Evolutionary conservation across 768 basidiomycete species (phyloP), one percentile per base, ranked within the genome.

Genomic region (Kondoa malvinella): DNA sequence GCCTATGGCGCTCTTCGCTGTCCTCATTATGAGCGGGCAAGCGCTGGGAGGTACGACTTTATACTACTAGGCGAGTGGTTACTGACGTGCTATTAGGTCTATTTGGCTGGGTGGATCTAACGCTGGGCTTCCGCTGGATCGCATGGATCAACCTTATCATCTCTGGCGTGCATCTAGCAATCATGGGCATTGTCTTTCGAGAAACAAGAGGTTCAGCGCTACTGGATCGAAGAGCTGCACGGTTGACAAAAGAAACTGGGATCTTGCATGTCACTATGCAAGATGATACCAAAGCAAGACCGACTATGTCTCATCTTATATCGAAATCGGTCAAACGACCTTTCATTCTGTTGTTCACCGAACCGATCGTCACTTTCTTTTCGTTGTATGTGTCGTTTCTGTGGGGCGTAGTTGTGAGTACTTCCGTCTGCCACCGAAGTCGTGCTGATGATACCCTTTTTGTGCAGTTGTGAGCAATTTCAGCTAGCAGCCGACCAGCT

Each of bases 41-140:
- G 40, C 40, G 40, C 40, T 50, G 8, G 40, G 40, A 50, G 40
- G n/a, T n/a, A n/a, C n/a, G n/a, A n/a, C n/a, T n/a, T n/a, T n/a
- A n/a, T n/a, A n/a, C n/a, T 50, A 50, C 8, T 8, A 8, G 12
- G 21, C 12, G 40, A 8, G 21, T 50, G 40, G 40, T 50, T 50
- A 8, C 40, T 21, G 21, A 50, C 40, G 21, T 50, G 21, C 40
- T 50, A 50, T 21, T 8, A 21, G 40, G 40, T 50, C 40, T 50
- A 8, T 50, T 50, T 50, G 40, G 40, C 8, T 50, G 40, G 40
- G 40, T 50, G 8, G 40, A 50, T 50, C 40, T 50, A 21, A 50
- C 40, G 21, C 12, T 69, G 1, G 71, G 70, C 1, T 78, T 88
- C 87, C 79, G 87, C 30, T 89, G 88, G 87, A 87, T 92, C 29